These are phyloP conservation scores for Anacardium occidentale DNA, from an alignment of 345 rosid genomes.

Conservation along the genomic window DNA sequence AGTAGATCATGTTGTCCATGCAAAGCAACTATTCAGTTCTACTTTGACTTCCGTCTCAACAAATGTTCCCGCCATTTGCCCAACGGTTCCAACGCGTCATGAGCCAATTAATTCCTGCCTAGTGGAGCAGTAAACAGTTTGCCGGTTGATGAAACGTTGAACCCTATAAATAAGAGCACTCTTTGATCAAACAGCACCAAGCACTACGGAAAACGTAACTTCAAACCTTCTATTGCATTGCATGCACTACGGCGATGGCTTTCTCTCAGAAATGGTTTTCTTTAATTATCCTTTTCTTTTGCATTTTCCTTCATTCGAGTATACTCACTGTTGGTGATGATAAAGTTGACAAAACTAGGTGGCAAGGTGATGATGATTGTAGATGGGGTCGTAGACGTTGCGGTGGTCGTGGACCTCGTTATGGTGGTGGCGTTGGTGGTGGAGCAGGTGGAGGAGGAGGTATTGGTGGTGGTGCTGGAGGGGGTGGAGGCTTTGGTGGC, in stretches of 20 bases:
- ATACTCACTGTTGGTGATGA: constrained; percentile 33
- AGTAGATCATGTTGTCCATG: not conserved
- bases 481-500: constrained; percentile 30
- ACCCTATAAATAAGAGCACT: constrained; percentile 12
- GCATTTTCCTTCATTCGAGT: constrained; percentile 23
- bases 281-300: constrained; percentile 31
- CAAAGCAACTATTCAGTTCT: not conserved
- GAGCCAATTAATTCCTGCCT: constrained; percentile 23
- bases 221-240: not conserved
- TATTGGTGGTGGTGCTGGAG: constrained; percentile 31
- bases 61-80: constrained; percentile 34
- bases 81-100: constrained; percentile 38
- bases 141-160: constrained; percentile 14
- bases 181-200: constrained; percentile 6
- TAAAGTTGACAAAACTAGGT: constrained; percentile 28
- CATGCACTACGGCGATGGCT: no score
- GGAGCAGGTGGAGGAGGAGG: constrained; percentile 28
- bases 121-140: constrained; percentile 1
- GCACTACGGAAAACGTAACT: no score
- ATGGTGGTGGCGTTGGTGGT: constrained; percentile 6
- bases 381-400: constrained; percentile 30
- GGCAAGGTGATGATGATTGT: constrained; percentile 33
- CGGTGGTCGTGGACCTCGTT: constrained; percentile 23
- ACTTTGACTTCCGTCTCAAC: constrained; percentile 20
- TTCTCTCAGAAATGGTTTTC: constrained; percentile 36